Evolutionary conservation across 495 filamentous ascomycete genomes (phyloP).

Genomic region (Xylaria longipes): DNA sequence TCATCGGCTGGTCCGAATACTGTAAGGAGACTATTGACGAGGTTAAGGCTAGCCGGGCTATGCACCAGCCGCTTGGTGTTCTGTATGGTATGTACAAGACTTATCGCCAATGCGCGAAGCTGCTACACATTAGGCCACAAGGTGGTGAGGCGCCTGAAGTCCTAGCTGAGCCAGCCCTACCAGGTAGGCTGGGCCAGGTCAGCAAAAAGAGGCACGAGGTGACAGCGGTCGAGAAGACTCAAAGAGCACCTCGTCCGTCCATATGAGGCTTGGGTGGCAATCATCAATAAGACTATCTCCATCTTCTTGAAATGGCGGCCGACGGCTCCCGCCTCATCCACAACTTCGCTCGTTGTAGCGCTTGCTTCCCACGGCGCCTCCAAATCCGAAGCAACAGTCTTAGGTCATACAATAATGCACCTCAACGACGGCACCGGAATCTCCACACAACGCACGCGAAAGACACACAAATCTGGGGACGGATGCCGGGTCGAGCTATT

Average conservation of each 20-base stretch:
- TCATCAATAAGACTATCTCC: neutral
- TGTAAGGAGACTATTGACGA: neutral
- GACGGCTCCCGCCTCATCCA: neutral
- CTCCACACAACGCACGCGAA: neutral
- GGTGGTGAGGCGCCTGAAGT: constrained; percentile 14
- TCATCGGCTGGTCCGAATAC: neutral
- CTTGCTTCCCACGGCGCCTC: neutral
- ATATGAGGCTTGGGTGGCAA: neutral
- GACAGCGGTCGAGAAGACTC: constrained; percentile 3
- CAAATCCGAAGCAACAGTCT: neutral
- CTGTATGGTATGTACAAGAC: neutral
- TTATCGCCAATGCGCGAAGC: neutral
- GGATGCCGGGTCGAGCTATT: neutral
- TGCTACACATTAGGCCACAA: neutral
- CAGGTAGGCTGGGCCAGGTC: constrained; percentile 14
- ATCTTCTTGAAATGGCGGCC: neutral
- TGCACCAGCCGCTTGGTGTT: neutral
- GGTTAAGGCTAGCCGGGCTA: neutral
- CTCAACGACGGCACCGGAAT: neutral
- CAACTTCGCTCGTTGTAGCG: neutral
- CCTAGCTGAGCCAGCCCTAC: constrained; percentile 31
- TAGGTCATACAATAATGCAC: neutral
- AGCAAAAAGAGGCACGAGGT: constrained; percentile 5
- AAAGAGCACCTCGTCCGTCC: neutral
- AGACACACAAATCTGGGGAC: neutral